Evolutionary conservation across 441 rosid genomes (phyloP).

Genomic region (Macaranga tanarius): DNA sequence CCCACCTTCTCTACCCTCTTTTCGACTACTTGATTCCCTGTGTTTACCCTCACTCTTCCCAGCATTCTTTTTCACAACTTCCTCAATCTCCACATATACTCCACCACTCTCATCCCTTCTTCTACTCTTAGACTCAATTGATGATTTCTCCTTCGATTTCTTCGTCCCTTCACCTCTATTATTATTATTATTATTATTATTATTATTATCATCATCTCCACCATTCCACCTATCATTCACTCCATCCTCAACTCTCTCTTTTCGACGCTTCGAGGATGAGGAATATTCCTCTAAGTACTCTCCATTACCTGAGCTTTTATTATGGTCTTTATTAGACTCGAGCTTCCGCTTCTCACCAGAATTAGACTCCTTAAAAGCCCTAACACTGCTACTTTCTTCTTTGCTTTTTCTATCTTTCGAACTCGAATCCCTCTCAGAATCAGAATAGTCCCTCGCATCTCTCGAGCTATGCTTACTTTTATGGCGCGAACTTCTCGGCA

Average conservation of each 20-base stretch:
- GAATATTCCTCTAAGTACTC: slow-evolving; percentile 53
- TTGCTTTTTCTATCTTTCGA: slow-evolving; percentile 63
- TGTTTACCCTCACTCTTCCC: slow-evolving; percentile 65
- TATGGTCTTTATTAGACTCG: slow-evolving; percentile 52
- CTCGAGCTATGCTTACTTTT: slow-evolving; percentile 82
- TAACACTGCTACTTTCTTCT: slow-evolving; percentile 49
- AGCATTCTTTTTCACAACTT: slow-evolving; percentile 43
- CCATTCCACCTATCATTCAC: slow-evolving; percentile 79
- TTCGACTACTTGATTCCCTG: slow-evolving; percentile 65
- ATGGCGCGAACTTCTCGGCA: slow-evolving; percentile 93
- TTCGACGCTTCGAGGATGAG: slow-evolving; percentile 55
- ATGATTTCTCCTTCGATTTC: slow-evolving; percentile 52
- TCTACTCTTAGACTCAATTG: slow-evolving; percentile 63
- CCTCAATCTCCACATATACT: slow-evolving; percentile 43
- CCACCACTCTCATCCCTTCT: slow-evolving; percentile 48
- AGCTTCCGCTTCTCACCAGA: slow-evolving; percentile 66
- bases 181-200: slow-evolving; percentile 55
- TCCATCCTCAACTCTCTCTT: slow-evolving; percentile 54
- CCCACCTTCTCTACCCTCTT: slow-evolving; percentile 58
- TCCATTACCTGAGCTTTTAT: slow-evolving; percentile 58
- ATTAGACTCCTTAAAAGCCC: slow-evolving; percentile 56
- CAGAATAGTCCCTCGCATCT: slow-evolving; percentile 82
- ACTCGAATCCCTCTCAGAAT: slow-evolving; percentile 74
- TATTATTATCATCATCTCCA: slow-evolving; percentile 50
- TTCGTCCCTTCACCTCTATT: slow-evolving; percentile 46